Evolutionary conservation across 2,329 filamentous ascomycete species (phyloP).

Genomic region (Aspergillus neoniger): DNA sequence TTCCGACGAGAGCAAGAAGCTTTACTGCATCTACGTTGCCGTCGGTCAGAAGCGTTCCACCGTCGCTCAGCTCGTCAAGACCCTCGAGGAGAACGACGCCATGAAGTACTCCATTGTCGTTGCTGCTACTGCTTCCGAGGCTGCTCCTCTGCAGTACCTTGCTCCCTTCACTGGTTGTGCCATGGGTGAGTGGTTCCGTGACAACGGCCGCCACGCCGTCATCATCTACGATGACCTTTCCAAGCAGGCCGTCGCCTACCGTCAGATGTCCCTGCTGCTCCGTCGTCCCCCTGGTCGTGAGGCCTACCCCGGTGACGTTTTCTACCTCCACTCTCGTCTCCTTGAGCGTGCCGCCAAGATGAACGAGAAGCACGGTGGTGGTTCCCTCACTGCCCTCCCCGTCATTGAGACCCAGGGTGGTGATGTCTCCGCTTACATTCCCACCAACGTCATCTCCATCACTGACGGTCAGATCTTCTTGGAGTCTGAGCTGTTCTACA

Average conservation of each 20-base stretch:
- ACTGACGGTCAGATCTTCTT: constrained; percentile 99
- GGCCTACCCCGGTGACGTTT: constrained; percentile 98
- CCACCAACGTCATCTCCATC: constrained; percentile 99
- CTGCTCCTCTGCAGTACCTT: constrained; percentile 89
- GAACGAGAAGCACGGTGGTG: constrained; percentile 91
- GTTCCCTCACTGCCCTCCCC: constrained; percentile 95
- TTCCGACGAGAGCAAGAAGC: constrained; percentile 92
- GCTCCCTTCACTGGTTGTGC: constrained; percentile 81
- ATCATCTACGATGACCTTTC: constrained; percentile 94
- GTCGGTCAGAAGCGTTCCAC: constrained; percentile 99
- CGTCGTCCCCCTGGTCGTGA: constrained; percentile 98
- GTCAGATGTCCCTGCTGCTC: constrained; percentile 98
- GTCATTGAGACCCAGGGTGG: constrained; percentile 99
- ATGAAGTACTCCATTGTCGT: constrained; percentile 98
- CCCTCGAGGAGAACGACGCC: constrained; percentile 98
- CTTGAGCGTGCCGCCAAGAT: constrained; percentile 99
- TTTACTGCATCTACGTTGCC: constrained; percentile 99
- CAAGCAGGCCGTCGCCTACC: constrained; percentile 97
- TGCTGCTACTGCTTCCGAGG: constrained; percentile 95
- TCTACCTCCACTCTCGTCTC: constrained; percentile 99
- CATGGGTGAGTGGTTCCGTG: constrained; percentile 75
- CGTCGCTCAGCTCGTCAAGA: constrained; percentile 99
- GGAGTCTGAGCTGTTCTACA: constrained; percentile 99
- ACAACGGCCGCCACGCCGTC: constrained; percentile 83
- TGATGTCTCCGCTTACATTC: constrained; percentile 99